Base-by-base conservation (phyloP, 768 basidiomycete genomes). In the Botryobasidium botryosum region DNA sequence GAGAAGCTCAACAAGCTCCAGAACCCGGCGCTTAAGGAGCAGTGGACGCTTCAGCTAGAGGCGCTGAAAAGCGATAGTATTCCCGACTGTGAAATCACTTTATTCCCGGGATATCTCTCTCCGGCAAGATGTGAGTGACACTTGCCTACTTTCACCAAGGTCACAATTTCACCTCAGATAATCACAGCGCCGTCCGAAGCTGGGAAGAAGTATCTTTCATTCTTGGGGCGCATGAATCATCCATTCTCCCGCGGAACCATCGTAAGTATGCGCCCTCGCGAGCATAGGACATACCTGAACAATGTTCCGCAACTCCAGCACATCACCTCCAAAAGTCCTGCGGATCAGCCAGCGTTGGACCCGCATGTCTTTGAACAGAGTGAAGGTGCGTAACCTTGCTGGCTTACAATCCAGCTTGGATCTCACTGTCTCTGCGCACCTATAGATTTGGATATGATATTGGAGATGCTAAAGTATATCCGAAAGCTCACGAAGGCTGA, bases 181-280 rank as follows among this genome's bases (percentile, higher is more conserved):
- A n/a, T n/a, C 37, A 12, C 20, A 39, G 37, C 12, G 10, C 13
- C 10, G 12, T 20, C 37, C 12, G 37, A 39, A 20, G 10, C 13
- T 10, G 37, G 37, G 12, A 39, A 39, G 21, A 15, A 10, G 10
- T 74, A 73, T 50, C 35, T 68, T 20, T 63, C 66, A 0, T 32
- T 71, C 13, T 38, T 59, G 4, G 53, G 52, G 4, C 57, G 59
- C 1, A 49, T 62, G 15, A 68, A 68, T 43, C 66, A 73, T 40
- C 61, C 61, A 1, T 63, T 70, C 50, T 69, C 67, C 8, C 57
- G 70, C 10, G 72, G 73, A 2, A 12, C 10, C 21, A 39, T 39
- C 21, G 37, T 39, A 10, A 10, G 37, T 39, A 15, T 20, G 12
- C 21, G 12, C 13, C 12, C 12, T 12, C 12, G 1, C 20, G 12